phyloP scores from a whole-genome alignment of 1,284 basidiomycete species.

The Ustilago sp. region DNA sequence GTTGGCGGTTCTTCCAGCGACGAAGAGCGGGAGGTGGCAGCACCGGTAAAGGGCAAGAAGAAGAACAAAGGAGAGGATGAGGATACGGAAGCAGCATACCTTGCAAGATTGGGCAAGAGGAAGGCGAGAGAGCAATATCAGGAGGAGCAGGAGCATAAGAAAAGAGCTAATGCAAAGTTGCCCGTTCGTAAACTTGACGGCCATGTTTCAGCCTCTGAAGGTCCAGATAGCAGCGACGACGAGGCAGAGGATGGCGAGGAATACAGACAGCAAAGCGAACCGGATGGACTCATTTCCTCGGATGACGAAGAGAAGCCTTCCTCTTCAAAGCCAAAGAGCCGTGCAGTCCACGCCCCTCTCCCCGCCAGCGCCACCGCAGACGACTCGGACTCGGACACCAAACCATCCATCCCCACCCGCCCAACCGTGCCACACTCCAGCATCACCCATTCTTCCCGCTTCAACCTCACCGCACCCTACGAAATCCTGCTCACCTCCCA shows the following conservation, averaged over 20 bases:
- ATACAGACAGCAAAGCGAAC: slow-evolving; percentile 6
- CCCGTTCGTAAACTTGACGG: slow-evolving; percentile 36
- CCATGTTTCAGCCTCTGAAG: slow-evolving; percentile 1
- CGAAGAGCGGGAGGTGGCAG: slow-evolving; percentile 9
- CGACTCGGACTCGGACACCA: slow-evolving; percentile 21
- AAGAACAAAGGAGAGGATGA: slow-evolving; percentile 29
- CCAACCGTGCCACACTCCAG: slow-evolving; percentile 29
- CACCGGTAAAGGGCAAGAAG: slow-evolving; percentile 3
- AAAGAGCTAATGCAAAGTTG: slow-evolving; percentile 39
- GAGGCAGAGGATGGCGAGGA: slow-evolving; percentile 14
- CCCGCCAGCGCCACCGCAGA: slow-evolving; percentile 9
- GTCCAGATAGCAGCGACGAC: slow-evolving; percentile 21
- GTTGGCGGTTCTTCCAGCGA: slow-evolving; percentile 24
- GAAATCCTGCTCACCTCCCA: slow-evolving; percentile 50
- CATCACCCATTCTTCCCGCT: slow-evolving; percentile 54
- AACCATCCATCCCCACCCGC: not conserved
- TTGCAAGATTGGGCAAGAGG: slow-evolving; percentile 47
- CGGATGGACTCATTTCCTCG: not conserved
- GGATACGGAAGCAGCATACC: slow-evolving; percentile 54
- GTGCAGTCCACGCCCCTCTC: slow-evolving; percentile 53
- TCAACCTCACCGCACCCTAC: slow-evolving; percentile 61
- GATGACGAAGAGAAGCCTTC: slow-evolving; percentile 21
- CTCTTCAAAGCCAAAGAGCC: slow-evolving; percentile 18
- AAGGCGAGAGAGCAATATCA: slow-evolving; percentile 39
- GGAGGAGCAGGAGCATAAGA: slow-evolving; percentile 32